Evolutionary conservation across 1,284 basidiomycete genomes (phyloP).

Genomic region (Austroboletus niveus): DNA sequence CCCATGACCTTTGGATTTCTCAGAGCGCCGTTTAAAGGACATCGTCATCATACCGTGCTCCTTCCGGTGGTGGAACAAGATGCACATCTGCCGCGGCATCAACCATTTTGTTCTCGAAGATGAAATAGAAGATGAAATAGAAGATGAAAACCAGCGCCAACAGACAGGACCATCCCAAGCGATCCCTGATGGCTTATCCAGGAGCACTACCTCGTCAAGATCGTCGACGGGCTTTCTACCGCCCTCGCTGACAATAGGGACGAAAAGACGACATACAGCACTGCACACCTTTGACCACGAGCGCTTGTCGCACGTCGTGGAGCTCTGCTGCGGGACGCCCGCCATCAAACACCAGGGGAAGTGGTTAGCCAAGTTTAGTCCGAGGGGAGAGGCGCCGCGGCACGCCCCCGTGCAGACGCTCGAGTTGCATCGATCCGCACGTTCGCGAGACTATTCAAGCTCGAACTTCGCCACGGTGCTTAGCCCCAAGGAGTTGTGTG

Average conservation of each 20-base stretch:
- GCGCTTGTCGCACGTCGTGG: slow-evolving; percentile 18
- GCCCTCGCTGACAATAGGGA: slow-evolving; percentile 9
- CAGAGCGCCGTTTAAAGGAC: slow-evolving; percentile 4
- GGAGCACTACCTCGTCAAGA: slow-evolving; percentile 7
- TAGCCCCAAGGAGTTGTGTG: slow-evolving; percentile 6
- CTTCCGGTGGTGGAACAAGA: slow-evolving; percentile 1
- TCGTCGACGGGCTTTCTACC: slow-evolving; percentile 16
- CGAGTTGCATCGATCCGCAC: slow-evolving; percentile 6
- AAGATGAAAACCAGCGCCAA: neutral
- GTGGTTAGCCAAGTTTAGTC: neutral
- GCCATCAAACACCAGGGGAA: too few relatives aligned
- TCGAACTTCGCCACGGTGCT: neutral
- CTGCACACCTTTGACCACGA: neutral
- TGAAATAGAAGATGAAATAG: too few relatives aligned
- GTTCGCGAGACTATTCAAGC: neutral
- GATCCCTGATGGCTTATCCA: neutral
- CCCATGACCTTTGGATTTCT: neutral
- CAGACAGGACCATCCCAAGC: too few relatives aligned
- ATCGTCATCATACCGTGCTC: slow-evolving; percentile 2
- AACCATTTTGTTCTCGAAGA: slow-evolving; percentile 6
- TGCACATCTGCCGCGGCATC: neutral
- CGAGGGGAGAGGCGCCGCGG: slow-evolving; percentile 5
- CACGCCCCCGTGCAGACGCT: neutral
- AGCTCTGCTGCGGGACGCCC: slow-evolving; percentile 1
- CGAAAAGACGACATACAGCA: slow-evolving; percentile 2